These are phyloP conservation scores for Paecilomyces sp. DNA, from an alignment of 2,329 filamentous ascomycete species.

Conservation along the genomic window DNA sequence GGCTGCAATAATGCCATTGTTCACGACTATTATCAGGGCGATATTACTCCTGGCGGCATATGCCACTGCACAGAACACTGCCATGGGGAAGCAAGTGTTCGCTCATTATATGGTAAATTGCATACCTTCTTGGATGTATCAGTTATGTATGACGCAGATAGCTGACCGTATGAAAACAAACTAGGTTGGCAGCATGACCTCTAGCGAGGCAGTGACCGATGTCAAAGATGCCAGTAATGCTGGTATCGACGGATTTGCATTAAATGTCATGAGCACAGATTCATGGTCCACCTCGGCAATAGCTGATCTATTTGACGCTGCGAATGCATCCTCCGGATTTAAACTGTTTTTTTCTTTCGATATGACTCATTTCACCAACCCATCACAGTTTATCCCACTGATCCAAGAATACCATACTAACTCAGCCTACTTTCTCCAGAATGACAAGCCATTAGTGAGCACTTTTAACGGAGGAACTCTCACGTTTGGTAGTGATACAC, in stretches of 20 bases:
- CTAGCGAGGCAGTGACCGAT: slow-evolving; percentile 10
- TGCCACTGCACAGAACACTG: neutral
- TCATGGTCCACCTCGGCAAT: slow-evolving; percentile 21
- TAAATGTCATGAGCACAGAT: slow-evolving; percentile 20
- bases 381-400: slow-evolving; percentile 18
- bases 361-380: slow-evolving; percentile 16
- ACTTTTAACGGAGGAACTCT: slow-evolving; percentile 23
- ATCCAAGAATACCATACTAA: slow-evolving; percentile 15
- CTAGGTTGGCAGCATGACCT: slow-evolving; percentile 13
- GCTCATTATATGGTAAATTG: slow-evolving; percentile 9
- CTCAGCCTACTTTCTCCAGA: slow-evolving; percentile 20
- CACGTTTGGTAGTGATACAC: slow-evolving; percentile 9
- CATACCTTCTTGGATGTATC: neutral
- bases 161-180: neutral
- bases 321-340: slow-evolving; percentile 21
- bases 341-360: slow-evolving; percentile 33
- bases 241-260: slow-evolving; percentile 27
- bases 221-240: slow-evolving; percentile 16
- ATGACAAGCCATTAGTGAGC: slow-evolving; percentile 22
- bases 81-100: slow-evolving; percentile 3
- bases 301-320: slow-evolving; percentile 22
- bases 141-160: neutral
- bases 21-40: neutral
- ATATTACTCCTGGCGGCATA: slow-evolving; percentile 1
- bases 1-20: neutral